Conservation (phyloP, 2,329 filamentous ascomycete genomes). For the Penicillium brevicompactum region DNA sequence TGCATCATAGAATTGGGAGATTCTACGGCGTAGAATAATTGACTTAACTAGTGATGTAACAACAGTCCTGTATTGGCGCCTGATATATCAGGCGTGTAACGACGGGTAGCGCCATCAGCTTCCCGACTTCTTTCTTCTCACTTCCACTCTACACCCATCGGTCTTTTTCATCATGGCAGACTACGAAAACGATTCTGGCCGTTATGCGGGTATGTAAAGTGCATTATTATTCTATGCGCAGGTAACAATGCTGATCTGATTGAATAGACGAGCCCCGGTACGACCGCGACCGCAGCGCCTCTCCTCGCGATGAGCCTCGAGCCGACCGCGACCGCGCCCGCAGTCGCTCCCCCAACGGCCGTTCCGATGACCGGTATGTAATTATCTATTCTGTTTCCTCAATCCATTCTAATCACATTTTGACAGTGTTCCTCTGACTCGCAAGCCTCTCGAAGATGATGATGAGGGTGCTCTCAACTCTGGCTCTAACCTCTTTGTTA, state of each 20-base stretch:
- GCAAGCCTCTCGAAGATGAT: conserved; percentile 53
- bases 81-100: conserved; percentile 20
- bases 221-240: neutral
- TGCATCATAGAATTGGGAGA: too few species aligned
- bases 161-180: conserved; percentile 50
- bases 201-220: conserved; percentile 63
- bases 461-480: conserved; percentile 84
- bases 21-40: too few species aligned
- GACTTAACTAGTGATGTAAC: too few species aligned
- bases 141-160: conserved; percentile 21
- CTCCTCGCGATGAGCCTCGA: conserved; percentile 60
- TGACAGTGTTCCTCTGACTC: conserved; percentile 49
- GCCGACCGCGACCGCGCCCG: conserved; percentile 59
- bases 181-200: conserved; percentile 67
- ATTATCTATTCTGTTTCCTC: neutral
- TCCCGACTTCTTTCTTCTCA: conserved; percentile 24
- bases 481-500: conserved; percentile 98
- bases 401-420: neutral
- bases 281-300: conserved; percentile 67
- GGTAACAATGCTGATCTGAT: neutral
- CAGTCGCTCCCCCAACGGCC: conserved; percentile 66
- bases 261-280: conserved; percentile 62
- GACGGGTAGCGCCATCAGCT: conserved; percentile 24
- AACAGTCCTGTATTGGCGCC: neutral
- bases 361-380: conserved; percentile 54